Evolutionary conservation across 2,329 filamentous ascomycete species (phyloP).

Genomic region (Sphaerulina vaccinii): DNA sequence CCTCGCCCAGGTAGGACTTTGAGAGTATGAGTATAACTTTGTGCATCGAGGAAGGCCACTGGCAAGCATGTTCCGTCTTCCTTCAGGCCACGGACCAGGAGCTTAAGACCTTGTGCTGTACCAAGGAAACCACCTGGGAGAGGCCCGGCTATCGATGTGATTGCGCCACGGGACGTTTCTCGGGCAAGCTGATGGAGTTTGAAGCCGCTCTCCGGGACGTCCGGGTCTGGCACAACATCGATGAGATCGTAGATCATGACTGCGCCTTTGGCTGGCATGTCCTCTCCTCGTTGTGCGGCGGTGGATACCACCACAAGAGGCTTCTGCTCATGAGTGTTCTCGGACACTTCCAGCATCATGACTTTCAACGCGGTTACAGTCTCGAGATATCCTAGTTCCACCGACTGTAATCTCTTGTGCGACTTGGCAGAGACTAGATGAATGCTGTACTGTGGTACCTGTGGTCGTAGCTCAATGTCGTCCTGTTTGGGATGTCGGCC

Average conservation of each 20-base stretch:
- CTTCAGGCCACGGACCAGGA: conserved; percentile 92
- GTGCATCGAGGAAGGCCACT: conserved; percentile 97
- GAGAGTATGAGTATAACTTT: conserved; percentile 83
- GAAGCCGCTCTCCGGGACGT: conserved; percentile 77
- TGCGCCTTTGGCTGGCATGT: conserved; percentile 78
- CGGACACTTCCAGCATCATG: conserved; percentile 83
- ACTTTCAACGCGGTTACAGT: conserved; percentile 78
- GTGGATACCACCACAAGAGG: conserved; percentile 84
- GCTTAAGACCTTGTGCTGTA: conserved; percentile 95
- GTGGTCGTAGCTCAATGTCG: conserved; percentile 61
- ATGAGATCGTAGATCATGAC: conserved; percentile 92
- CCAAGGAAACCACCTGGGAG: conserved; percentile 75
- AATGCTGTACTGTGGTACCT: conserved; percentile 67
- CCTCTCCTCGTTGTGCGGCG: conserved; percentile 82
- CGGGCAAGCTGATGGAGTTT: conserved; percentile 82
- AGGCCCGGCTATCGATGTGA: conserved; percentile 76
- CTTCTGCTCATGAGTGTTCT: conserved; percentile 82
- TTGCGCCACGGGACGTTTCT: conserved; percentile 88
- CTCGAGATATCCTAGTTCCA: conserved; percentile 72
- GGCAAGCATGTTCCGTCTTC: conserved; percentile 90
- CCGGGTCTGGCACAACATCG: conserved; percentile 84
- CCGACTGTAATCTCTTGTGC: conserved; percentile 74
- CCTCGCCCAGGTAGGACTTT: conserved; percentile 82
- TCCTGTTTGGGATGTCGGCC: conserved; percentile 76
- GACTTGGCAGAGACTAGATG: conserved; percentile 76